phyloP scores from a whole-genome alignment of 2,329 filamentous ascomycete species.

The Colletotrichum lini region DNA sequence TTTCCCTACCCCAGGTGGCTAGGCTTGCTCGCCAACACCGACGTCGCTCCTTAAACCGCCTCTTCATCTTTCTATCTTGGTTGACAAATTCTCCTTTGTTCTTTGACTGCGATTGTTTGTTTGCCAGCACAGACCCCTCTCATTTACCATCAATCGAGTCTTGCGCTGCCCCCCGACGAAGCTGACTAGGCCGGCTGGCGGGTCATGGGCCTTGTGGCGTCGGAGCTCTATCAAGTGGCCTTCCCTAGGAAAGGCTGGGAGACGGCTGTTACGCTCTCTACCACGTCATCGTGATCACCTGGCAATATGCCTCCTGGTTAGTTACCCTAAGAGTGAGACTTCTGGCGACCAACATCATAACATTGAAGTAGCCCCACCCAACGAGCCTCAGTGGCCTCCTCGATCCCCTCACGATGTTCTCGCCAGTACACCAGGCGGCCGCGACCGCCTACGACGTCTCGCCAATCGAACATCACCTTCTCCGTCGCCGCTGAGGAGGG shows the following conservation, averaged over 20 bases:
- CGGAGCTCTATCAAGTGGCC: conserved; percentile 22
- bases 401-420: conserved; percentile 76
- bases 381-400: conserved; percentile 75
- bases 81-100: conserved; percentile 26
- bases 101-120: conserved; percentile 20
- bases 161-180: conserved; percentile 28
- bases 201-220: conserved; percentile 41
- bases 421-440: conserved; percentile 81
- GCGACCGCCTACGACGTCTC: conserved; percentile 79
- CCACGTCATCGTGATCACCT: conserved; percentile 11
- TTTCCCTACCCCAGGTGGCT: neutral
- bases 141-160: conserved; percentile 2
- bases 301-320: conserved; percentile 44
- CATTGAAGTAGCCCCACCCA: conserved; percentile 44
- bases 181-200: conserved; percentile 29
- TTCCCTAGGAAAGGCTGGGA: conserved; percentile 19
- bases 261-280: conserved; percentile 11
- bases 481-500: conserved; percentile 73
- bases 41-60: conserved; percentile 33
- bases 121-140: conserved; percentile 36
- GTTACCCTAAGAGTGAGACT: conserved; percentile 10
- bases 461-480: conserved; percentile 77
- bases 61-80: neutral
- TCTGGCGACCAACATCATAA: conserved; percentile 18
- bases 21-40: conserved; percentile 14